These are phyloP conservation scores for Tetradesmus lagerheimii DNA, from an alignment of 139 green algal species.

Conservation along the genomic window DNA sequence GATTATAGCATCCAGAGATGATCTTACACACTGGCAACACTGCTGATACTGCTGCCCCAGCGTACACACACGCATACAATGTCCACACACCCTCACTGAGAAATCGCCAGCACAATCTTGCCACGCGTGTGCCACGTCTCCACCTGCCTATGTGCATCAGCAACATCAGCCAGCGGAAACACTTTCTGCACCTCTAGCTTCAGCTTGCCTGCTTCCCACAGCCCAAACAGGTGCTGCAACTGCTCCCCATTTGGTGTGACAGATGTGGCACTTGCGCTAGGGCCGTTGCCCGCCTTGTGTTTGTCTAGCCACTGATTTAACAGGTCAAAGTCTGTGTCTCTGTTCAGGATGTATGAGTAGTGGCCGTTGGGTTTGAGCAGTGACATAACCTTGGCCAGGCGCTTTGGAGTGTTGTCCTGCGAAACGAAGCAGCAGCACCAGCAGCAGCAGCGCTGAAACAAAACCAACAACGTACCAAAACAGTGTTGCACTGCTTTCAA, in stretches of 20 bases:
- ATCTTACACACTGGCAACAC: too few species aligned
- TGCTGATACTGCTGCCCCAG: too few species aligned
- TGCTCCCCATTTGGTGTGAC: constrained; percentile 23
- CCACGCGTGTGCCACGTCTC: constrained; percentile 35
- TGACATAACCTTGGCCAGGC: not conserved
- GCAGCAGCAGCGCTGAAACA: not conserved
- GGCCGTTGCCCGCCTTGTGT: constrained; percentile 2
- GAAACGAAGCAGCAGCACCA: not conserved
- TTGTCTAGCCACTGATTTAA: not conserved
- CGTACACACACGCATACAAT: not conserved
- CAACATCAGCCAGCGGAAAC: constrained; percentile 19
- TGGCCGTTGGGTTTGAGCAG: constrained; percentile 2
- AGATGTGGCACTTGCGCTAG: not conserved
- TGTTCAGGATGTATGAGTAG: constrained; percentile 21
- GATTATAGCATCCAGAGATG: too few species aligned
- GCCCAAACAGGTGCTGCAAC: constrained; percentile 20
- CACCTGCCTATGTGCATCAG: constrained; percentile 35
- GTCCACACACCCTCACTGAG: not conserved
- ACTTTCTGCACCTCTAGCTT: constrained; percentile 31
- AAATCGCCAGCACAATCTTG: constrained; percentile 26
- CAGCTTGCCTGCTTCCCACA: constrained; percentile 1
- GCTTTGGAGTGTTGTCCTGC: not conserved
- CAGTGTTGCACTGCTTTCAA: too few species aligned
- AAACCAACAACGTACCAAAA: too few species aligned
- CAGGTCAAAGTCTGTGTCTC: not conserved